Base-by-base conservation (phyloP, 257 asterid genomes). In the Penstemon eatonii region DNA sequence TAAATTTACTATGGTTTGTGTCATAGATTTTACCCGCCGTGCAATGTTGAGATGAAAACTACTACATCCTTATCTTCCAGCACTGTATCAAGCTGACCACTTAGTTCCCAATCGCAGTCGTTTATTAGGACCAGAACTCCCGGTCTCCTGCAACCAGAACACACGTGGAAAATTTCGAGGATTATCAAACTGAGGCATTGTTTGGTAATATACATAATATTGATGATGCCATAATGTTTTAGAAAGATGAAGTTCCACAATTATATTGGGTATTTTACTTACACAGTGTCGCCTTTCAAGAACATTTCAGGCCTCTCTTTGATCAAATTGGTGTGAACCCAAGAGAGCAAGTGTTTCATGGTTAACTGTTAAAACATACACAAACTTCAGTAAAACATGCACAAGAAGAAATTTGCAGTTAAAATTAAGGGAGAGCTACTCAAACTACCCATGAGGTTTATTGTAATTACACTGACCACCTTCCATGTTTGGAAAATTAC, bases 241-340 rank as follows among this genome's bases (percentile, higher is more conserved):
- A 33, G 36, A 67, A 67, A 46, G 54, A 19, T 4, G 5, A 1
- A 49, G 63, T 49, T 68, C 51, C 43, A 46, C 10, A 41, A 43
- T 7, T 13, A 46, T 36, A 64, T 38, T 4, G 50, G 18, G 40
- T 45, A 44, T 54, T 43, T 43, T 42, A 84, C 99, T 89, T 75
- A 94, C 99, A 94, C 97, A 0, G 96, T 81, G 47, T 91, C 97
- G 59, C 96, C 99, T 84, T 94, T 91, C 92, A 94, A 84, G 63
- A 94, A 94, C 99, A 94, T 94, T 81, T 94, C 99, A 6, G 96
- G 96, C 70, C 99, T 87, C 86, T 94, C 99, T 82, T 94, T 89
- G 70, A 94, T 89, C 89, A 94, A 77, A 78, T 91, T 91, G 76
- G 87, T 68, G 68, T 90, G 82, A 45, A 87, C 96, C 99, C 97